Evolutionary conservation across 2,329 filamentous ascomycete species (phyloP), one percentile per base, ranked within the genome.

Genomic region (Fusarium bulbicola): DNA sequence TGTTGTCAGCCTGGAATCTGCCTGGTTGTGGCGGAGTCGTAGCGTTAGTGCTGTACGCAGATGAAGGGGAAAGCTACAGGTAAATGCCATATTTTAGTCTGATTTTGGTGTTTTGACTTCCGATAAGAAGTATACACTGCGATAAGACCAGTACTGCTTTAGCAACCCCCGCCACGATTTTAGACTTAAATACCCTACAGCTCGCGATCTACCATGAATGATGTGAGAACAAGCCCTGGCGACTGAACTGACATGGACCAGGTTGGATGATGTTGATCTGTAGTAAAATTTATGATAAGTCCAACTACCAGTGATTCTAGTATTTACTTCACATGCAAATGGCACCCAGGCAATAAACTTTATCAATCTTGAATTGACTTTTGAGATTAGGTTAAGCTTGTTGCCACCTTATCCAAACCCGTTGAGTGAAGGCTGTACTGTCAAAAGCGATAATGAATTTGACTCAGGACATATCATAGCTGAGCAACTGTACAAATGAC

Each of bases 351-450:
- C 5, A 9, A n/a, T 7, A 9, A 6, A 32, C 10, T 49, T 9
- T 5, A 18, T 3, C 4, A 5, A 9, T 5, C 3, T 4, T n/a
- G 21, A 11, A 50, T 50, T 24, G 16, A 24, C 11, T 32, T 50
- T 24, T 4, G 8, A 24, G 16, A 26, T 20, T 26, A 20, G 2
- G 6, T 34, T 36, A 15, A 34, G 47, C n/a, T 34, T 26, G 20
- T 26, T 2, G n/a, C 21, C 16, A 20, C 4, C 6, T 11, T 5
- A 4, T 21, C 8, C 8, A 5, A 8, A 7, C 2, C 0, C 3
- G 14, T 10, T 6, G 1, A 3, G 1, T 4, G 14, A 1, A 32
- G 16, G 15, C 15, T 7, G 4, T 0, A 4, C 2, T 6, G 8
- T 34, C 21, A 5, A 20, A 3, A 11, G 6, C 1, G 12, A 34